Conservation (phyloP, 1,139 yeast genomes). For the Suhomyces yuchorum region DNA sequence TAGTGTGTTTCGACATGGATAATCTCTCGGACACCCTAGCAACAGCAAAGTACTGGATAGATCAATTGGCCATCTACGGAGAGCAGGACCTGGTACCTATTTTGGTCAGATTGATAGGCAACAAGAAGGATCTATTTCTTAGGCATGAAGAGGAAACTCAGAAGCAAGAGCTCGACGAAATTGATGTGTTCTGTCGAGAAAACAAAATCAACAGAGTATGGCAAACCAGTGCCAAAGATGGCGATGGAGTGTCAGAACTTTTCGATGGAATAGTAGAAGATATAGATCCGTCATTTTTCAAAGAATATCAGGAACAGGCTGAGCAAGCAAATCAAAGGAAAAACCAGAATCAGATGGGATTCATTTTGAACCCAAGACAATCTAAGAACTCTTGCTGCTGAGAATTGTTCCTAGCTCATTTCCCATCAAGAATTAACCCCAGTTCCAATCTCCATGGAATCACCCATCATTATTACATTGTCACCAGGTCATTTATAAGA, state of each 20-base stretch:
- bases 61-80: constrained; percentile 38
- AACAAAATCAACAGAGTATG: constrained; percentile 20
- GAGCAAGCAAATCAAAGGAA: not conserved
- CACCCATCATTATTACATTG: too few relatives aligned
- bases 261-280: constrained; percentile 45
- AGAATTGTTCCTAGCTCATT: too few relatives aligned
- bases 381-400: constrained; percentile 5
- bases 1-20: constrained; percentile 40
- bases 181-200: constrained; percentile 13
- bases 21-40: constrained; percentile 36
- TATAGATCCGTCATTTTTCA: constrained; percentile 39
- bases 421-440: too few relatives aligned
- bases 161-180: constrained; percentile 3
- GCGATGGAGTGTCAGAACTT: constrained; percentile 44
- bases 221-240: constrained; percentile 51
- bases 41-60: constrained; percentile 49
- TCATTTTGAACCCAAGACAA: constrained; percentile 4
- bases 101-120: constrained; percentile 20
- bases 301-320: constrained; percentile 8
- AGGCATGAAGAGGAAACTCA: not conserved
- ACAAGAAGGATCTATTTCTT: constrained; percentile 17
- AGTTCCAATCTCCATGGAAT: too few relatives aligned
- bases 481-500: too few relatives aligned
- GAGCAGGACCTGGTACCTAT: constrained; percentile 21
- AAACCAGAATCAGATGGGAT: constrained; percentile 2